These are phyloP conservation scores for Dichotomocladium elegans DNA, from an alignment of 371 early-diverging fungal genomes.

Conservation along the genomic window DNA sequence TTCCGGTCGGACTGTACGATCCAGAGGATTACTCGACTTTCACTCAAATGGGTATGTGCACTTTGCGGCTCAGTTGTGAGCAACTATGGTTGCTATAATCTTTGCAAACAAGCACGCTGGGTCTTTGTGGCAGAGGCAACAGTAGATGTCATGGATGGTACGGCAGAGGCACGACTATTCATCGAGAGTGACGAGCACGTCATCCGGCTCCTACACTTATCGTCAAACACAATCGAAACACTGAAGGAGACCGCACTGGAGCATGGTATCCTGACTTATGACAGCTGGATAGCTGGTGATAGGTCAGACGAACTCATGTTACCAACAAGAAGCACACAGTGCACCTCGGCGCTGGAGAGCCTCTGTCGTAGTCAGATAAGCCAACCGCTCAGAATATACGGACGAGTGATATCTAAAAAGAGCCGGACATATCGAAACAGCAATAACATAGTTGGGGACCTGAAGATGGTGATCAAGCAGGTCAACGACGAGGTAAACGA, in stretches of 20 bases:
- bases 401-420: too few relatives aligned
- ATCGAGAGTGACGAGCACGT: slow-evolving; percentile 29
- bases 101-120: slow-evolving; percentile 14
- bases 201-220: slow-evolving; percentile 15
- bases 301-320: too few relatives aligned
- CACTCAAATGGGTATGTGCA: slow-evolving; percentile 25
- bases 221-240: background rate
- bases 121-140: slow-evolving; percentile 18
- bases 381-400: too few relatives aligned
- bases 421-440: too few relatives aligned
- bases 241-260: slow-evolving; percentile 13
- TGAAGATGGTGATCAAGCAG: too few relatives aligned
- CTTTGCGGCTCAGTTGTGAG: slow-evolving; percentile 18
- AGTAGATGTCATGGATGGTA: slow-evolving; percentile 22
- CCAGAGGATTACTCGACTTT: too few relatives aligned
- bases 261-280: slow-evolving; percentile 12
- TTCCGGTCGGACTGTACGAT: background rate
- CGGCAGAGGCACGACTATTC: slow-evolving; percentile 10
- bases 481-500: too few relatives aligned
- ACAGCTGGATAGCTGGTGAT: too few relatives aligned
- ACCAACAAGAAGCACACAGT: too few relatives aligned
- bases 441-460: too few relatives aligned
- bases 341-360: too few relatives aligned
- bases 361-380: too few relatives aligned
- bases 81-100: slow-evolving; percentile 13